Evolutionary conservation across 352 stramenopile genomes (phyloP).

Genomic region (Globisporangium spiculum): DNA sequence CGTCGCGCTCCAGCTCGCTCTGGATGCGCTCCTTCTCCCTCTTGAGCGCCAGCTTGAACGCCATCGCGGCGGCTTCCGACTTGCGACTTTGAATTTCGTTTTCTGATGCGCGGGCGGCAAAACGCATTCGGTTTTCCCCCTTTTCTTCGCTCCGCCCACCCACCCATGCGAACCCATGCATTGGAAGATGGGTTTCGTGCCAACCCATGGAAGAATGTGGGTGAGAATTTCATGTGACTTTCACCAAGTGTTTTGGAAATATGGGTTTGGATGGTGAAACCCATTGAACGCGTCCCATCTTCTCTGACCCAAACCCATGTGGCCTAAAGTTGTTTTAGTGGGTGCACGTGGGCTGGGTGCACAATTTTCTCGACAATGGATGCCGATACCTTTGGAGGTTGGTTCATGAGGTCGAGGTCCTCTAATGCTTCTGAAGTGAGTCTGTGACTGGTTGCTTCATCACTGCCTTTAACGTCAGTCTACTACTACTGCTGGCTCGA

Average conservation of each 20-base stretch:
- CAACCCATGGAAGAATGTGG: neutral
- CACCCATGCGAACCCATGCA: neutral
- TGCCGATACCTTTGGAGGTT: neutral
- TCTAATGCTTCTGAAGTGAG: too few species aligned
- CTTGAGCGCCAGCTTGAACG: slow-evolving; percentile 1
- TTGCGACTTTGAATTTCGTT: neutral
- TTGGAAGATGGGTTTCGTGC: neutral
- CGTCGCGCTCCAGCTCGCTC: neutral
- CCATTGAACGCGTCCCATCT: neutral
- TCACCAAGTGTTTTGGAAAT: neutral
- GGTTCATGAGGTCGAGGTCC: too few species aligned
- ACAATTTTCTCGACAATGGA: neutral
- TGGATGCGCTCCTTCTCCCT: slow-evolving; percentile 7
- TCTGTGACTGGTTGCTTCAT: neutral
- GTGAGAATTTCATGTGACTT: neutral
- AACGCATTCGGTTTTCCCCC: neutral
- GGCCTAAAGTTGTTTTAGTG: neutral
- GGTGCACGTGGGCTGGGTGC: neutral
- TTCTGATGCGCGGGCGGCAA: neutral
- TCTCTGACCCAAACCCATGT: neutral
- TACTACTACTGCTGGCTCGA: neutral
- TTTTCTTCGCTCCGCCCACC: neutral
- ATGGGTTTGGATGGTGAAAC: neutral
- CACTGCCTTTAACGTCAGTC: neutral
- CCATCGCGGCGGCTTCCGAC: neutral